These are phyloP conservation scores for Yamadazyma mexicana DNA, from an alignment of 1,139 yeast species.

Conservation along the genomic window DNA sequence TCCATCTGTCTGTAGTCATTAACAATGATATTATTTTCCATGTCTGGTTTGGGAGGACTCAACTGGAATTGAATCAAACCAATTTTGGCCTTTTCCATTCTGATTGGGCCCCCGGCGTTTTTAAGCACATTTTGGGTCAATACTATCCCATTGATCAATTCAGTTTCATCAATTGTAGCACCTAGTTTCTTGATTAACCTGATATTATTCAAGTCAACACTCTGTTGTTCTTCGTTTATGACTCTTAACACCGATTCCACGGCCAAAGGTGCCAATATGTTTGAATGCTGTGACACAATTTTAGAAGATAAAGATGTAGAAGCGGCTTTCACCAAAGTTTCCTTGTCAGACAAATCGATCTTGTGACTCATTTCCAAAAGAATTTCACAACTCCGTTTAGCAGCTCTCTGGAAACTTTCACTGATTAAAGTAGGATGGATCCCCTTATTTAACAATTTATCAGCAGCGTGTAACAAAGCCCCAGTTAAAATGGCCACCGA, in stretches of 20 bases:
- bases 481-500: constrained; percentile 96
- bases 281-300: constrained; percentile 90
- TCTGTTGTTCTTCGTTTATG: constrained; percentile 48
- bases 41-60: constrained; percentile 98
- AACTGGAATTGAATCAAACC: constrained; percentile 94
- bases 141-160: constrained; percentile 89
- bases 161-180: constrained; percentile 96
- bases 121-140: constrained; percentile 88
- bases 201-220: constrained; percentile 86
- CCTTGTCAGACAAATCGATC: constrained; percentile 73
- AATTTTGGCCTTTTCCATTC: constrained; percentile 90
- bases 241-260: constrained; percentile 91
- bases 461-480: constrained; percentile 92
- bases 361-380: constrained; percentile 81
- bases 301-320: constrained; percentile 90
- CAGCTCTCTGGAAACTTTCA: constrained; percentile 93
- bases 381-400: constrained; percentile 81
- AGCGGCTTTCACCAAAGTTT: constrained; percentile 87
- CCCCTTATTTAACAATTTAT: constrained; percentile 81
- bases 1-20: constrained; percentile 99
- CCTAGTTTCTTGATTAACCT: constrained; percentile 92
- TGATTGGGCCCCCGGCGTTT: constrained; percentile 92
- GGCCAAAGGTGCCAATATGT: constrained; percentile 85
- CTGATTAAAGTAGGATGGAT: constrained; percentile 95
- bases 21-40: constrained; percentile 96